Conservation (phyloP, 225 moss, liverwort and hornwort genomes). For the Antitrichia curtipendula region DNA sequence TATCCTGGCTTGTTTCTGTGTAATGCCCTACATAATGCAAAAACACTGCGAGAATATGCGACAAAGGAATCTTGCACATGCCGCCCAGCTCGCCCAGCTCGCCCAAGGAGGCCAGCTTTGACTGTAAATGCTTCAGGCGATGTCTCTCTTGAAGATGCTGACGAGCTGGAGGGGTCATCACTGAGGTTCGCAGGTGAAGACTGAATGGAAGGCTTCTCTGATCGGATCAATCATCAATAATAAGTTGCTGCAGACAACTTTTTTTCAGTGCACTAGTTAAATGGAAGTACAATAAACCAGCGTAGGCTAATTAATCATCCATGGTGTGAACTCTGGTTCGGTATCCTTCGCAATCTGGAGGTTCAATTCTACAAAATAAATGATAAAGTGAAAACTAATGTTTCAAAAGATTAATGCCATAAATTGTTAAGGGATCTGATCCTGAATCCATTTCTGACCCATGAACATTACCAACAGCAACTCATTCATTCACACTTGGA, state of each 20-base stretch:
- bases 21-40: neutral
- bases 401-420: neutral
- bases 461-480: neutral
- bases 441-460: neutral
- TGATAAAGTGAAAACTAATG: neutral
- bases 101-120: neutral
- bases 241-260: neutral
- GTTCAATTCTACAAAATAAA: neutral
- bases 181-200: neutral
- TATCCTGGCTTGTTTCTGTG: neutral
- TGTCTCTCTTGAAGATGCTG: neutral
- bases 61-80: neutral
- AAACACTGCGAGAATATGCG: neutral
- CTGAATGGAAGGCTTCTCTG: neutral
- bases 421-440: neutral
- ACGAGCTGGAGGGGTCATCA: neutral
- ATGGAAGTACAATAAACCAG: neutral
- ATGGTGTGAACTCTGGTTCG: neutral
- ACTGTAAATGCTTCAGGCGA: neutral
- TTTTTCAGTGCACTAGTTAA: neutral
- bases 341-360: neutral
- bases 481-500: neutral
- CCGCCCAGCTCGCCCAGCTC: neutral
- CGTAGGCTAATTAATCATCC: neutral
- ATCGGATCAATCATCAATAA: neutral